Base-by-base conservation (phyloP, 306 rosid species). In the Acacia confusa region DNA sequence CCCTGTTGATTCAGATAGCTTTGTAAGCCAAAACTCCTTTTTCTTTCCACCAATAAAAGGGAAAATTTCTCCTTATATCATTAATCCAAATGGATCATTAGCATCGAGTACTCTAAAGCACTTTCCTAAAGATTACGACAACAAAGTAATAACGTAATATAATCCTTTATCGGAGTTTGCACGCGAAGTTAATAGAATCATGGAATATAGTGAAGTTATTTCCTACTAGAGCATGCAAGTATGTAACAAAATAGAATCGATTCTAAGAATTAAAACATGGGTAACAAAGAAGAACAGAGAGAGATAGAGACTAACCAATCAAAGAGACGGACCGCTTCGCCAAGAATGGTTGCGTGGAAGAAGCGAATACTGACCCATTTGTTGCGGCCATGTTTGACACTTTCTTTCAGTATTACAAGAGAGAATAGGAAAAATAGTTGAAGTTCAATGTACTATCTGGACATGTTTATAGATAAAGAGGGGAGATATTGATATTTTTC, bases 371-470 rank as follows among this genome's bases (percentile, higher is more conserved):
- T 78, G 97, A 88, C 20, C 89, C 61, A 70, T 85, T 89, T 0
- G 87, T 77, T 71, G 92, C 87, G 38, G 98, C 97, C 95, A 90
- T 90, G 79, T 74, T 72, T 83, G 52, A 80, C 82, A 73, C 77
- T 72, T 68, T 60, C 63, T 44, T 64, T 22, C 32, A 4, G 30
- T 19, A 45, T 19, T 28, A 9, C 19, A 20, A 13, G 78, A 67
- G 19, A 58, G 28, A 83, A 13, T 36, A 38, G 19, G 5, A 0
- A 60, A 73, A 9, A 47, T 30, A 79, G 30, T 24, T 14, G 47
- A 6, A 43, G 71, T 64, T 69, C 7, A 76, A 57, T 55, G 70
- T 48, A 25, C 9, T 36, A 66, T 13, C 9, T 15, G 12, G 53
- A 55, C 74, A 48, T 65, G 69, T 74, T 66, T 73, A 74, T 68